A percentile compares a stretch with the other conserved stretches of the same genome.
Evolutionary conservation across 495 filamentous ascomycete genomes (phyloP).

Genomic region (Aspergillus conjunctus): DNA sequence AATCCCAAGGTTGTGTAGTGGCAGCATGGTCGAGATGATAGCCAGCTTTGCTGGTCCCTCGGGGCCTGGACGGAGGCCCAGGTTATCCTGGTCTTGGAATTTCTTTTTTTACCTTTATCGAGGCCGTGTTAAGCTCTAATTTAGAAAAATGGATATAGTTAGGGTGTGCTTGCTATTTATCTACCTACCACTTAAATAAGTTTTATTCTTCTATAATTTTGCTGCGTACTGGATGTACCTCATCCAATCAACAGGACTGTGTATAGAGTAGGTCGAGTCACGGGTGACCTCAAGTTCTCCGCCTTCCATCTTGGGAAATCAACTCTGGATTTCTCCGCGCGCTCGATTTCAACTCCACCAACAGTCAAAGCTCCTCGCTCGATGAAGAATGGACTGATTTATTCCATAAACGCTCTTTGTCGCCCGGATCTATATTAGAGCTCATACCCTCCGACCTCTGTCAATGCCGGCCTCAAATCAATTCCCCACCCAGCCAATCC

Average conservation of each 20-base stretch:
- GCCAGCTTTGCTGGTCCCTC: too few species aligned
- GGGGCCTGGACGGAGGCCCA: too few species aligned
- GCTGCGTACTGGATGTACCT: too few species aligned
- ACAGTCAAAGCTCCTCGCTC: not conserved
- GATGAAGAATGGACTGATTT: not conserved
- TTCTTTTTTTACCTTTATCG: too few species aligned
- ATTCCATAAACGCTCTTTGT: not conserved
- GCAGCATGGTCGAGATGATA: too few species aligned
- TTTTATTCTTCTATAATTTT: too few species aligned
- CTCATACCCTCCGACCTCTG: slow-evolving; percentile 1
- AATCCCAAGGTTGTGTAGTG: too few species aligned
- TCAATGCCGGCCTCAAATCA: slow-evolving; percentile 36
- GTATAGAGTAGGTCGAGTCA: not conserved
- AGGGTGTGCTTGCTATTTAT: too few species aligned
- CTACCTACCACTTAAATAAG: too few species aligned
- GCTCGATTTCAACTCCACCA: not conserved
- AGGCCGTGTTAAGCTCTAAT: too few species aligned
- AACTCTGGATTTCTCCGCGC: not conserved
- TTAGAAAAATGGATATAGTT: too few species aligned
- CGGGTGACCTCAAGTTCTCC: not conserved
- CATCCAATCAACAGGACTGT: not conserved
- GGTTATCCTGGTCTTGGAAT: too few species aligned
- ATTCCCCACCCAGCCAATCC: slow-evolving; percentile 40
- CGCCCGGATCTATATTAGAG: not conserved
- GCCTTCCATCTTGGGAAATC: not conserved